Evolutionary conservation across 169 alveolate genomes (phyloP).

Genomic region (Perkinsus marinus): DNA sequence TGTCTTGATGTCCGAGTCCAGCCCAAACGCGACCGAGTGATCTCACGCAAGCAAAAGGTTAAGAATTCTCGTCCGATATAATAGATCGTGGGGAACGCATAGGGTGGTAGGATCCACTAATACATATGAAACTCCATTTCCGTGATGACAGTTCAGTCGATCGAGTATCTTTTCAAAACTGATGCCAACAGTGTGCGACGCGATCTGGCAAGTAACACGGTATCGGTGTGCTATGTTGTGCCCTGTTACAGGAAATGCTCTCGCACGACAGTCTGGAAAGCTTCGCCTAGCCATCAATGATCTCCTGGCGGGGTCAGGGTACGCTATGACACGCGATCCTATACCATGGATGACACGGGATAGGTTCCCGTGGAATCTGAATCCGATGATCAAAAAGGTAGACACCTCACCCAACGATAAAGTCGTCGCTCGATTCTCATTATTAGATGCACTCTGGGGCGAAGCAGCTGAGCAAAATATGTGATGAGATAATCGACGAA

Average conservation of each 20-base stretch:
- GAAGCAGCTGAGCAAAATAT: not conserved
- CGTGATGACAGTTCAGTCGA: too few relatives aligned
- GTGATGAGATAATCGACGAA: not conserved
- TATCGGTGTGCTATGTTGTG: too few relatives aligned
- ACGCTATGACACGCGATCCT: not conserved
- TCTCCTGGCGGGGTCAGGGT: not conserved
- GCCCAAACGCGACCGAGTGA: too few relatives aligned
- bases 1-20: too few relatives aligned
- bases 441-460: not conserved
- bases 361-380: not conserved
- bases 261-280: not conserved
- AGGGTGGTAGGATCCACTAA: too few relatives aligned
- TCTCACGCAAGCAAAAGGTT: too few relatives aligned
- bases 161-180: too few relatives aligned
- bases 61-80: too few relatives aligned
- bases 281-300: not conserved
- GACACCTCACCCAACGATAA: not conserved
- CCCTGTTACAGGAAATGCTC: not conserved
- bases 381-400: not conserved
- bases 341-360: not conserved
- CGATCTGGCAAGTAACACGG: too few relatives aligned
- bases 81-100: too few relatives aligned
- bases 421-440: not conserved
- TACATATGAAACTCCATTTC: too few relatives aligned
- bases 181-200: too few relatives aligned